A percentile compares a stretch with the other conserved stretches of the same genome.
phyloP scores from a whole-genome alignment of 768 basidiomycete species.

The Leucocoprinus birnbaumii region DNA sequence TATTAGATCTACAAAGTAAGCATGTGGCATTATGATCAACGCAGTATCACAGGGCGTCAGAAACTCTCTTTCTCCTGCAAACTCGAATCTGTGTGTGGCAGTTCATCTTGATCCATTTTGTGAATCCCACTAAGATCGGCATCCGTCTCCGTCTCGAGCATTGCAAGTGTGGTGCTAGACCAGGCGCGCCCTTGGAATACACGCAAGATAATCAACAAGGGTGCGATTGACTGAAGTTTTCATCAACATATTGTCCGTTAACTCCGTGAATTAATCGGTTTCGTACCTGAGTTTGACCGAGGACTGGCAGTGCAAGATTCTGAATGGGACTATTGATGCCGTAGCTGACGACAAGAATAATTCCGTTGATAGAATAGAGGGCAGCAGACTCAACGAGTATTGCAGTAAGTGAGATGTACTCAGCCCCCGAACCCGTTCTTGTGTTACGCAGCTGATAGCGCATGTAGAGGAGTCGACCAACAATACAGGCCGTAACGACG shows the following conservation, averaged over 20 bases:
- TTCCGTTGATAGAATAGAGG: conserved; percentile 28
- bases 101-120: not conserved
- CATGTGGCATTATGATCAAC: not conserved
- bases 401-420: conserved; percentile 29
- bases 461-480: conserved; percentile 27
- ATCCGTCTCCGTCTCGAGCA: not conserved
- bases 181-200: not conserved
- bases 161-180: not conserved
- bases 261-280: too few relatives aligned
- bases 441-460: conserved; percentile 17
- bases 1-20: too few relatives aligned
- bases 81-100: not conserved
- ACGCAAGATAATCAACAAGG: conserved; percentile 1
- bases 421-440: conserved; percentile 21
- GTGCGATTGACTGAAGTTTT: not conserved
- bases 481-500: conserved; percentile 32
- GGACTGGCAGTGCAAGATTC: conserved; percentile 23
- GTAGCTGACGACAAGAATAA: conserved; percentile 31
- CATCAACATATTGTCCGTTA: too few relatives aligned
- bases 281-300: conserved; percentile 20
- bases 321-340: conserved; percentile 24
- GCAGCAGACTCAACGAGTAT: conserved; percentile 37
- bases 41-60: not conserved
- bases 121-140: not conserved
- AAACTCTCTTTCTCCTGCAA: not conserved